Evolutionary conservation across 768 basidiomycete species (phyloP), one percentile per base, ranked within the genome.

Genomic region (Mrakia frigida): DNA sequence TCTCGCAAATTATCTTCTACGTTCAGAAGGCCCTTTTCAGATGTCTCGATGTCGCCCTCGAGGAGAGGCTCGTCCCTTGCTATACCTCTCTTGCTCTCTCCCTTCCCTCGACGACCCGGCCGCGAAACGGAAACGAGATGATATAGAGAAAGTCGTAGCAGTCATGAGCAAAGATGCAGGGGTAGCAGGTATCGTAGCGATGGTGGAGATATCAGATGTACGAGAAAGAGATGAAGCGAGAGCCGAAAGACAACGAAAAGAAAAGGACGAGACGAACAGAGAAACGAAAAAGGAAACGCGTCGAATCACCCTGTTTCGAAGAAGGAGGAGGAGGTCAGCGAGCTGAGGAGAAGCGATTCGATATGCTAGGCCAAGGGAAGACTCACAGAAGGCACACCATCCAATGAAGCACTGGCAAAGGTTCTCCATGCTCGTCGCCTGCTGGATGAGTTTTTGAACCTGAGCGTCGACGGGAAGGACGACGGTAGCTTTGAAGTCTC

Each of bases 341-440:
- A 52, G 35, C 35, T 25, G 46, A 46, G 21, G 37, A 25, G 39
- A 43, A 33, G 11, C 31, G 13, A 33, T 5, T 33, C 21, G 23
- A 39, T 6, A 39, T 50, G 35, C 1, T 25, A 21, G 52, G 2
- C 1, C 28, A 53, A 52, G 13, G n/a, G n/a, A n/a, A n/a, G 39
- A 50, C 41, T 69, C 14, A 35, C 67, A 69, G 35, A n/a, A 53
- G 23, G 67, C 83, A 82, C 85, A 86, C 86, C 85, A 82, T 21
- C 82, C 82, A 31, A 81, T 80, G 86, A 96, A 97, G 81, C 93
- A 94, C 82, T 96, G 95, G 82, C 94, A 97, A 2, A 98, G 88
- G 82, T 98, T 97, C 83, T 98, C 95, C 61, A 98, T 83, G 21
- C 92, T 90, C 6, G 92, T 97, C 6, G 97, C 93, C 83, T 98